phyloP scores from a whole-genome alignment of 2,329 filamentous ascomycete species.

The Teratosphaeria destructans region DNA sequence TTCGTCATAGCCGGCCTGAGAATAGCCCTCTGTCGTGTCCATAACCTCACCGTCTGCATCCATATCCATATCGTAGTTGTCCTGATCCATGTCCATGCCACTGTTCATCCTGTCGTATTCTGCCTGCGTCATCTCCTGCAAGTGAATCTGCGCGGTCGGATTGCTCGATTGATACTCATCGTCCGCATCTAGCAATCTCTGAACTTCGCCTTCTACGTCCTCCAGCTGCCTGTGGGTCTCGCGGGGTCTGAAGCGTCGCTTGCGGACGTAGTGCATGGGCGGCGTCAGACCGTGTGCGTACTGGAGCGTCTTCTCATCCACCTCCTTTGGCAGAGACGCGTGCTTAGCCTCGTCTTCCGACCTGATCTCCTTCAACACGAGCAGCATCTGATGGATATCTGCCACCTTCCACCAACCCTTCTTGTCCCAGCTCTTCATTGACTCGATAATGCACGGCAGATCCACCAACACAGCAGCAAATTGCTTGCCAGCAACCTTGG shows the following conservation, averaged over 20 bases:
- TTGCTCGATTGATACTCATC: conserved; percentile 39
- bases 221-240: conserved; percentile 75
- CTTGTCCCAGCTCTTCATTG: conserved; percentile 88
- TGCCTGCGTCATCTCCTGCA: conserved; percentile 47
- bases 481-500: conserved; percentile 57
- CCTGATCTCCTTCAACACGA: conserved; percentile 60
- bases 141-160: conserved; percentile 13
- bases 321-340: conserved; percentile 56
- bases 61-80: conserved; percentile 35
- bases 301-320: conserved; percentile 56
- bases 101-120: conserved; percentile 12
- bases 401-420: conserved; percentile 81
- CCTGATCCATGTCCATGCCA: conserved; percentile 8
- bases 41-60: conserved; percentile 21
- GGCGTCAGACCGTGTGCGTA: conserved; percentile 83
- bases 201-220: conserved; percentile 70
- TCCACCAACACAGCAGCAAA: conserved; percentile 76
- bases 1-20: conserved; percentile 25
- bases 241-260: conserved; percentile 72
- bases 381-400: conserved; percentile 80
- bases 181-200: conserved; percentile 62
- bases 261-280: conserved; percentile 75
- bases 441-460: conserved; percentile 76
- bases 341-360: conserved; percentile 42
- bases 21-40: conserved; percentile 25